Base-by-base conservation (phyloP, 192 early-diverging fungal genomes). In the Coemansia sp. region DNA sequence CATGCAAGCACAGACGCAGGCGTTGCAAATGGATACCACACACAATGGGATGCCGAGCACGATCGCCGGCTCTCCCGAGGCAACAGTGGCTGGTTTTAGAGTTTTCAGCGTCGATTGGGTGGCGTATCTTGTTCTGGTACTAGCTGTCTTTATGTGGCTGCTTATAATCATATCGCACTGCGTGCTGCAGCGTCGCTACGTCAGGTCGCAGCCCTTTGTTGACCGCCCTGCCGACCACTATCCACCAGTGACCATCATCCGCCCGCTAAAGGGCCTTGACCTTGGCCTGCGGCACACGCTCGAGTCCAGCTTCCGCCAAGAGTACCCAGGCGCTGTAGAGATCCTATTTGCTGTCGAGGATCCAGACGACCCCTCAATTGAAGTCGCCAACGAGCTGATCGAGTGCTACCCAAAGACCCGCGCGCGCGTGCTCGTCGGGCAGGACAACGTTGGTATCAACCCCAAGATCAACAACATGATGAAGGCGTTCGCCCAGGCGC, bases 391-490 rank as follows among this genome's bases (percentile, higher is more conserved):
- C 5, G 78, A 87, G 8, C 74, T 98, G 18, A 90, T 90, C 46
- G 70, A 64, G 24, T 61, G 83, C 57, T 91, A 87, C 70, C 91
- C 93, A 3, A 75, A 90, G 40, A 88, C 93, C 8, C 81, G 89
- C 55, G 86, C 86, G 18, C 79, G 78, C 55, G 60, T 98, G 43
- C 83, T 97, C 37, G 85, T 95, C 62, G 94, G 94, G 87, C 86
- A 85, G 42, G 63, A 82, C 35, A 65, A 82, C 38, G 87, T 92
- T 1, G 95, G 93, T 35, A 87, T 90, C 48, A 99, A 99, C 72
- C 97, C 97, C 15, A 99, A 99, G 74, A 88, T 98, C 64, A 93
- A 94, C 81, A 95, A 95, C 83, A 82, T 99, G 83, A 70, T 95
- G 18, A 85, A 87, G 48, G 89, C 89, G 8, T 97, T 92, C 70